phyloP scores from a whole-genome alignment of 192 early-diverging fungal species.

The Allomyces javanicus region DNA sequence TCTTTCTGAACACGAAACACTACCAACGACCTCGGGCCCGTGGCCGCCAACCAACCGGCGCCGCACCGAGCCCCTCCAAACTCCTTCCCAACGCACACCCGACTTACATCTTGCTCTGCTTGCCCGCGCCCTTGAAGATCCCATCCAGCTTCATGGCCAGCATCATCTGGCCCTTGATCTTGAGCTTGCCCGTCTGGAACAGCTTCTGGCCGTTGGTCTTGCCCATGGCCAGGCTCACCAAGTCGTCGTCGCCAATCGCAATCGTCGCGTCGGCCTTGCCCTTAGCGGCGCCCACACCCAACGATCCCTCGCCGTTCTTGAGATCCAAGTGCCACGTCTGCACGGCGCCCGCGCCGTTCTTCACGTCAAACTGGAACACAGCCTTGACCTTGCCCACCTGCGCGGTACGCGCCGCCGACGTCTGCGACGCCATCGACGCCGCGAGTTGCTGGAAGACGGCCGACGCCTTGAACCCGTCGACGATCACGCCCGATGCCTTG shows the following conservation, averaged over 20 bases:
- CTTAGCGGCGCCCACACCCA: conserved; percentile 31
- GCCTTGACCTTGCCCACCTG: conserved; percentile 60
- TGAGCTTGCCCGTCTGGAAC: conserved; percentile 26
- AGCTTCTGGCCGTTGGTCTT: conserved; percentile 4
- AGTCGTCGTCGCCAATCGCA: neutral
- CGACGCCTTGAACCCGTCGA: conserved; percentile 54
- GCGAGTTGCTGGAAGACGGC: conserved; percentile 50
- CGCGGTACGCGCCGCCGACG: conserved; percentile 39
- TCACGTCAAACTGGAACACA: conserved; percentile 72
- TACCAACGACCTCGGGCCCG: too few species aligned
- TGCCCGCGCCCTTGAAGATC: neutral
- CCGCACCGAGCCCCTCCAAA: too few species aligned
- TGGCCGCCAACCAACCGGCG: too few species aligned
- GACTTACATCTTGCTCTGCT: conserved; percentile 2
- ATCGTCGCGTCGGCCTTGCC: conserved; percentile 7
- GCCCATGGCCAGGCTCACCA: conserved; percentile 1
- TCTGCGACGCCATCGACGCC: conserved; percentile 27
- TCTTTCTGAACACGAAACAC: too few species aligned
- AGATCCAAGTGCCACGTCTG: conserved; percentile 72
- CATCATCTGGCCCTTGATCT: conserved; percentile 21
- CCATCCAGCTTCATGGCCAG: conserved; percentile 4
- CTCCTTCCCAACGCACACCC: too few species aligned
- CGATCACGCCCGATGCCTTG: conserved; percentile 19
- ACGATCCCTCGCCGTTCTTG: conserved; percentile 45
- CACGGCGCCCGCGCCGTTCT: conserved; percentile 40